phyloP scores from a whole-genome alignment of 495 filamentous ascomycete species.

The Lichina pygmaea region DNA sequence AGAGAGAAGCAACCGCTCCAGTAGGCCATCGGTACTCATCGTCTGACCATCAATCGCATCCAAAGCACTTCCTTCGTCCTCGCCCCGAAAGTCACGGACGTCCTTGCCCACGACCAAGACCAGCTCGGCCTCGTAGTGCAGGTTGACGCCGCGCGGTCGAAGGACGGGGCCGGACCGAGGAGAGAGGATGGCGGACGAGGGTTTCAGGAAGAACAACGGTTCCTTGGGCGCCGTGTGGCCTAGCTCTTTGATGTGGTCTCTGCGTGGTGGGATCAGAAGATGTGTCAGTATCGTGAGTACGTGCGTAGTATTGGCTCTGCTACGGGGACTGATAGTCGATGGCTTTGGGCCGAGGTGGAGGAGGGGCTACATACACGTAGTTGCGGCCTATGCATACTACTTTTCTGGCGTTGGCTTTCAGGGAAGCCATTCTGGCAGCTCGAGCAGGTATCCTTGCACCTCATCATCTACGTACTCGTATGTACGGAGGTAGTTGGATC shows the following conservation, averaged over 20 bases:
- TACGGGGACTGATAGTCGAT: no score
- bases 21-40: neutral
- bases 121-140: slow-evolving; percentile 93
- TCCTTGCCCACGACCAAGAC: slow-evolving; percentile 62
- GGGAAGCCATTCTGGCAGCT: slow-evolving; percentile 19
- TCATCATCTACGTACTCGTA: neutral
- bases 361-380: slow-evolving; percentile 46
- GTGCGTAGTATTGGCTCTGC: neutral
- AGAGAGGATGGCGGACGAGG: slow-evolving; percentile 50
- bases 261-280: slow-evolving; percentile 9
- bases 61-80: slow-evolving; percentile 26
- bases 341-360: neutral
- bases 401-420: slow-evolving; percentile 47
- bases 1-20: neutral
- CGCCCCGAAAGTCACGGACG: slow-evolving; percentile 41
- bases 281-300: neutral
- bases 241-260: slow-evolving; percentile 84
- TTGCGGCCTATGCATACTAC: slow-evolving; percentile 95
- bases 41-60: slow-evolving; percentile 22
- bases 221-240: slow-evolving; percentile 63
- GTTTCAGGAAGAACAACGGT: slow-evolving; percentile 98
- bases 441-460: neutral
- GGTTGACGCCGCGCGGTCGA: slow-evolving; percentile 47
- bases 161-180: slow-evolving; percentile 61
- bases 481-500: neutral